Conservation (phyloP, 345 rosid genomes). For the Nephelium lappaceum region DNA sequence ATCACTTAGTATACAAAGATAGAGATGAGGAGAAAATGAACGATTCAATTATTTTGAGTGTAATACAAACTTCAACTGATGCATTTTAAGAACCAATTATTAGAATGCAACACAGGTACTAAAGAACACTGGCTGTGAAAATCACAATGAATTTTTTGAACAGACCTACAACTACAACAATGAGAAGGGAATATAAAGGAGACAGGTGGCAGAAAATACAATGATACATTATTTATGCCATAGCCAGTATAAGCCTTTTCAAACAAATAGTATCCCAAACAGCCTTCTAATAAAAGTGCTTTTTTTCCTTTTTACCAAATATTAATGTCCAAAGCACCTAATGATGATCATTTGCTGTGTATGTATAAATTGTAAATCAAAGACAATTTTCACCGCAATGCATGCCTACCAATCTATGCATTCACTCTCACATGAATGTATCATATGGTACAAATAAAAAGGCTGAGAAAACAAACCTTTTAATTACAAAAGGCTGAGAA, state of each 20-base stretch:
- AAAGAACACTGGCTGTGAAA: background rate
- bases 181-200: background rate
- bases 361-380: background rate
- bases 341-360: background rate
- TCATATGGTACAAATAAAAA: constrained; percentile 28
- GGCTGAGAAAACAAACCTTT: constrained; percentile 25
- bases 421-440: constrained; percentile 29
- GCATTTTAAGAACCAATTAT: background rate
- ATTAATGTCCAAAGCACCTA: background rate
- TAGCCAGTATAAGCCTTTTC: background rate
- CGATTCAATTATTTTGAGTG: background rate
- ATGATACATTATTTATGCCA: background rate
- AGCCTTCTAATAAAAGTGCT: constrained; percentile 1
- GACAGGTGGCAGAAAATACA: background rate
- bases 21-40: background rate
- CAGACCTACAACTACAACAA: background rate
- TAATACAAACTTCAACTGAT: background rate
- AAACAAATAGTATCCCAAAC: constrained; percentile 1
- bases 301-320: background rate
- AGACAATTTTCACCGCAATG: constrained; percentile 8
- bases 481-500: constrained; percentile 44
- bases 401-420: constrained; percentile 31
- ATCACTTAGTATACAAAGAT: background rate
- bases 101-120: background rate
- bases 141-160: background rate